Evolutionary conservation across 106 monocot genomes (phyloP), one percentile per base, ranked within the genome.

Genomic region (Alisma plantagoaquatica): DNA sequence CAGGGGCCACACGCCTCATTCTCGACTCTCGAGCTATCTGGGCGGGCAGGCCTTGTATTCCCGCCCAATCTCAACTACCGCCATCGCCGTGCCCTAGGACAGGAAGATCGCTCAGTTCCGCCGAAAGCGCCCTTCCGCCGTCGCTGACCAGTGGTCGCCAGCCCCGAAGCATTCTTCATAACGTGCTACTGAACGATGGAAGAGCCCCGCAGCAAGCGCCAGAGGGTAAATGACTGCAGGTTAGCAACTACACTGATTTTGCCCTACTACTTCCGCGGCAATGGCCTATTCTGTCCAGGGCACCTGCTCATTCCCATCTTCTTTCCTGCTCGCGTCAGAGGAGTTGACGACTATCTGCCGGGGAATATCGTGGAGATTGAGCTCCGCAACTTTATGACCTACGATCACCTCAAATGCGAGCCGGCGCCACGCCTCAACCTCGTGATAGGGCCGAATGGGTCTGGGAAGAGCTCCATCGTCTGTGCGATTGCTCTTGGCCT

Each of bases 351-450:
- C 46, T 96, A 88, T 59, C 45, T 77, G 54, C 88, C 96, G 10
- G 96, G 96, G n/a, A 98, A 89, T 66, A 98, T 98, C 54, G 62
- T 76, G 27, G 96, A 98, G 71, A 90, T 98, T 53, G 96, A 89
- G 67, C 73, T 98, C 41, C 73, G 73, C 66, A 98, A 98, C 60
- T 98, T 98, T 66, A 98, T 98, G 96, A 98, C 96, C 46, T 98
- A 98, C 61, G 96, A 98, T 32, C 76, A 82, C 68, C 75, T 98
- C 54, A 61, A 41, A 8, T 98, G 84, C 65, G 68, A 79, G 53
- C 96, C 96, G 12, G 89, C 84, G 1, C 69, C 96, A 24, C 88
- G 96, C 32, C 89, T 98, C 28, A 98, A 98, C 57, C 81, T 98
- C 45, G 89, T 98, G 30, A 69, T 98, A 20, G 96, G 96, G 0